Evolutionary conservation across 768 basidiomycete genomes (phyloP).

Genomic region (Naganishia onofrii): DNA sequence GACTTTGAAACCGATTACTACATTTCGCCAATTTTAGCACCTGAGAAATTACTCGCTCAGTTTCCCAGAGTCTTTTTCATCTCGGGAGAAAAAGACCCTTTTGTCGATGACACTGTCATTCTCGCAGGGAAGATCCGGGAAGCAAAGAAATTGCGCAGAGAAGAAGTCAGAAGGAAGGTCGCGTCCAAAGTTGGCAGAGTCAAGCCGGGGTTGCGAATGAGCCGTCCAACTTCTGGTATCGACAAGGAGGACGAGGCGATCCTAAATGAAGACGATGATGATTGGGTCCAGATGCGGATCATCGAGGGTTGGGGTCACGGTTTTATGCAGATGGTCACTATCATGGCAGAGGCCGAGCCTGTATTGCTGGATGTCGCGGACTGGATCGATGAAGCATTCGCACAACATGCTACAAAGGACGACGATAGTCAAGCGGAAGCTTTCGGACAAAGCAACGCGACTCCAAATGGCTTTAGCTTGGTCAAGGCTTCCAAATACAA

Average conservation of each 20-base stretch:
- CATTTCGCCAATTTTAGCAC: slow-evolving; percentile 90
- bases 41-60: slow-evolving; percentile 74
- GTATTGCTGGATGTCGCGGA: slow-evolving; percentile 79
- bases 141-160: slow-evolving; percentile 79
- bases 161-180: slow-evolving; percentile 65
- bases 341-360: slow-evolving; percentile 77
- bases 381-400: slow-evolving; percentile 84
- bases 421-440: not conserved
- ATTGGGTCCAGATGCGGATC: slow-evolving; percentile 90
- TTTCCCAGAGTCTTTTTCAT: slow-evolving; percentile 93
- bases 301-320: slow-evolving; percentile 97
- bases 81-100: slow-evolving; percentile 84
- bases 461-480: slow-evolving; percentile 28
- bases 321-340: slow-evolving; percentile 86
- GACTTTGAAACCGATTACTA: slow-evolving; percentile 94
- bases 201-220: slow-evolving; percentile 67
- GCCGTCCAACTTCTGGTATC: slow-evolving; percentile 42
- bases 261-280: slow-evolving; percentile 71
- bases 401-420: slow-evolving; percentile 37
- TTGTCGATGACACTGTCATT: slow-evolving; percentile 96
- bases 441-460: not conserved
- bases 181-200: slow-evolving; percentile 64
- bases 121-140: slow-evolving; percentile 93
- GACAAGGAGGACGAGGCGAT: slow-evolving; percentile 48
- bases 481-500: slow-evolving; percentile 47